These are phyloP conservation scores for Garcia nutans DNA, from an alignment of 345 rosid species.

Conservation along the genomic window DNA sequence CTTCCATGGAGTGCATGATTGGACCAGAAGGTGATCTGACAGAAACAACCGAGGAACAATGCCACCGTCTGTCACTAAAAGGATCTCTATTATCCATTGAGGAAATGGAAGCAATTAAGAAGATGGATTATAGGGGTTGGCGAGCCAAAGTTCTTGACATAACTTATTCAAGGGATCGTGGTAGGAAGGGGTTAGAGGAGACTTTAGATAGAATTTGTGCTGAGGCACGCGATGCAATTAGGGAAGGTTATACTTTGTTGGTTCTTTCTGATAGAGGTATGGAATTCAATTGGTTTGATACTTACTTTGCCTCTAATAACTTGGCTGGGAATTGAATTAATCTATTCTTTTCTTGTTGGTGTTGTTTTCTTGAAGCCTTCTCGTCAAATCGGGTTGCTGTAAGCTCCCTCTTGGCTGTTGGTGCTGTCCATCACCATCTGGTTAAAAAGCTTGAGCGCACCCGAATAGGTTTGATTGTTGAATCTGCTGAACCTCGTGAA, in stretches of 20 bases:
- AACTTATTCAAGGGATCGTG: slow-evolving; percentile 71
- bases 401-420: slow-evolving; percentile 97
- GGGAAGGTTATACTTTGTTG: slow-evolving; percentile 74
- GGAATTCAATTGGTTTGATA: not conserved
- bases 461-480: slow-evolving; percentile 81
- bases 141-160: slow-evolving; percentile 80
- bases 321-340: not conserved
- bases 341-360: not conserved
- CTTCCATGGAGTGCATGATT: slow-evolving; percentile 99
- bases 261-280: slow-evolving; percentile 99
- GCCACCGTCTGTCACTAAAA: slow-evolving; percentile 90
- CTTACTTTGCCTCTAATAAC: not conserved
- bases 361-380: slow-evolving; percentile 49
- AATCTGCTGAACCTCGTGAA: slow-evolving; percentile 99
- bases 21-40: slow-evolving; percentile 99
- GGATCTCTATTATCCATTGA: slow-evolving; percentile 76
- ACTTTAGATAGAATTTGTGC: slow-evolving; percentile 85
- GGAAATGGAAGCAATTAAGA: slow-evolving; percentile 86
- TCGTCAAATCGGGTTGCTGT: slow-evolving; percentile 78
- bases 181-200: slow-evolving; percentile 87
- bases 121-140: slow-evolving; percentile 94
- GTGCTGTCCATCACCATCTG: slow-evolving; percentile 96
- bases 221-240: slow-evolving; percentile 85
- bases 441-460: slow-evolving; percentile 91
- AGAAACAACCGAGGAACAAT: slow-evolving; percentile 95